Conservation (phyloP, 768 basidiomycete genomes). For the Pulveroboletus ravenelii region DNA sequence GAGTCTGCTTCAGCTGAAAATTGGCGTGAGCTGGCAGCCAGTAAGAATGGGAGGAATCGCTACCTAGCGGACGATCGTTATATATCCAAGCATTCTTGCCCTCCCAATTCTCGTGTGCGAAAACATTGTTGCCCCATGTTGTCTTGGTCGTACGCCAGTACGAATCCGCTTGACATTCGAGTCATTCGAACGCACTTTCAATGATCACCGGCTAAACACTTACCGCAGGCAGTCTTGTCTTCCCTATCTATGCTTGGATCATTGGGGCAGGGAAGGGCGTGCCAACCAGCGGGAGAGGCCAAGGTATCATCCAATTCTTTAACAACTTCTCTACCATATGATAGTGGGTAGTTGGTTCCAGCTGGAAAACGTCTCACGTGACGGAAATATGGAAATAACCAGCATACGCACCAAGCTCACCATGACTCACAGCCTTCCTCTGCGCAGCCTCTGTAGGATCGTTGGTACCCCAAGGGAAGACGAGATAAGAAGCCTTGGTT, state of each 20-base stretch:
- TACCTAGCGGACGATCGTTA: slow-evolving; percentile 77
- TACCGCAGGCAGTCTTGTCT: slow-evolving; percentile 6
- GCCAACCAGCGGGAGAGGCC: slow-evolving; percentile 92
- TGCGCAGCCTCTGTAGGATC: slow-evolving; percentile 61
- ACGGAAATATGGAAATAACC: background rate
- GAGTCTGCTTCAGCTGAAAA: slow-evolving; percentile 5
- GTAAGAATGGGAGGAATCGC: background rate
- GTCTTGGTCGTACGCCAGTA: slow-evolving; percentile 67
- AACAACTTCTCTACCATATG: slow-evolving; percentile 32
- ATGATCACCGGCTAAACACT: background rate
- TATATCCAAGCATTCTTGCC: slow-evolving; percentile 58
- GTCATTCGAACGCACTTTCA: background rate
- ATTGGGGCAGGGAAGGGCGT: slow-evolving; percentile 65
- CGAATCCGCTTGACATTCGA: slow-evolving; percentile 20
- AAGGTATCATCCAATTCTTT: slow-evolving; percentile 69
- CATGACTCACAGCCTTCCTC: slow-evolving; percentile 17
- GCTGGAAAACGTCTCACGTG: background rate
- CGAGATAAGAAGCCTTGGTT: slow-evolving; percentile 52
- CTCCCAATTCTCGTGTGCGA: slow-evolving; percentile 92
- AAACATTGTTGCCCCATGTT: slow-evolving; percentile 88
- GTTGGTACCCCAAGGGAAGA: slow-evolving; percentile 80
- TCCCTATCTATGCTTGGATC: slow-evolving; percentile 47
- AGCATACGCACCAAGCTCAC: slow-evolving; percentile 10
- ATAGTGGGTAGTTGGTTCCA: slow-evolving; percentile 5
- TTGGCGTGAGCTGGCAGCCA: background rate